Evolutionary conservation across 2,329 filamentous ascomycete species (phyloP), one percentile per base, ranked within the genome.

Genomic region (Apiospora hydei): DNA sequence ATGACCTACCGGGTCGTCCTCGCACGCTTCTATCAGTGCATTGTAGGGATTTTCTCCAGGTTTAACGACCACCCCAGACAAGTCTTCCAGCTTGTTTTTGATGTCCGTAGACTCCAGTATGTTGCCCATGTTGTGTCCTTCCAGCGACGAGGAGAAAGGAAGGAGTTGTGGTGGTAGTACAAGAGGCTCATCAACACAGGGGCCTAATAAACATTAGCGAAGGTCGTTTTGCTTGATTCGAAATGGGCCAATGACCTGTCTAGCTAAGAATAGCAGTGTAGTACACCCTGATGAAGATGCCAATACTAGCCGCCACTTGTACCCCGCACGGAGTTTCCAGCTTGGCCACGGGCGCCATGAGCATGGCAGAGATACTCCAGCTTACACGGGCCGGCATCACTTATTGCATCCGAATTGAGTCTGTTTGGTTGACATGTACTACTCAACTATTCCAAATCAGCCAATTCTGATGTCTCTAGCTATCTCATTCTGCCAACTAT

Each of bases 21-120:
- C 82, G 79, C 92, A 94, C 13, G 88, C 88, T 57, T 87, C 81
- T 72, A 97, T 93, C 72, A 97, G 83, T 24, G 91, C 90, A 75
- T 93, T 87, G 80, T 95, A 96, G 0, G 94, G 94, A 76, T 96
- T 97, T 78, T 89, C 88, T 66, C 87, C 88, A 0, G 86, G 85
- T 74, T 83, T 79, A 71, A 86, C 77, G 26, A 81, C 78, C 68
- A 88, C 81, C 18, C 88, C 88, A 0, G 88, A 89, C 38, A 90
- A 80, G 70, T 90, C 87, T 77, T 88, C 85, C 14, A 89, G 79
- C 81, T 86, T 87, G 79, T 88, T 88, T 73, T 80, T 83, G 18
- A 83, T 81, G 57, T 87, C 84, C 13, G 82, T 80, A 0, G 81
- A 80, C 44, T 82, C 81, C 4, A 85, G 75, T n/a, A 77, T 76